These are phyloP conservation scores for Penicillium sp. DNA, from an alignment of 2,329 filamentous ascomycete species.

Conservation along the genomic window DNA sequence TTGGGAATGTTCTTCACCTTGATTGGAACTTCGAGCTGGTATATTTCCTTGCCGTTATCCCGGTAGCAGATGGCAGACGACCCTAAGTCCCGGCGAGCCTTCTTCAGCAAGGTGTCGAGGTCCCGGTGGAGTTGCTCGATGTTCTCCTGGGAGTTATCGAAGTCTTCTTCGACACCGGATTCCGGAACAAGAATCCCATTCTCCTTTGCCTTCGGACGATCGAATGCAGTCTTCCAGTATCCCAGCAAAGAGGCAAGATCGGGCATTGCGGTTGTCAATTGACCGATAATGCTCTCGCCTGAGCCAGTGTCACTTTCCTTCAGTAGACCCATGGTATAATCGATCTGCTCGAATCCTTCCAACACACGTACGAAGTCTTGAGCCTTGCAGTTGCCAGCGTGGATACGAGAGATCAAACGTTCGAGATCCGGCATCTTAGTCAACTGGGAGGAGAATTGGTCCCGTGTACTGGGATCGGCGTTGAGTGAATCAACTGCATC, in stretches of 20 bases:
- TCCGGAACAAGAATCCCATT: conserved; percentile 77
- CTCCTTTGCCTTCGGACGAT: conserved; percentile 67
- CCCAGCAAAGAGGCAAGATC: conserved; percentile 64
- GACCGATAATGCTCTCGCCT: conserved; percentile 62
- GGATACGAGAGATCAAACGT: conserved; percentile 83
- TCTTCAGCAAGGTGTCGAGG: conserved; percentile 61
- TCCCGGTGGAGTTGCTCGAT: conserved; percentile 68
- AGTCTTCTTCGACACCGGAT: conserved; percentile 80
- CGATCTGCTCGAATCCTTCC: conserved; percentile 95
- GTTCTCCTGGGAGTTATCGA: conserved; percentile 69
- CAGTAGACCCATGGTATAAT: conserved; percentile 80
- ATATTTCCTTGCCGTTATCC: conserved; percentile 92
- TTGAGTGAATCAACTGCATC: conserved; percentile 93
- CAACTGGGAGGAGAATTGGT: conserved; percentile 80
- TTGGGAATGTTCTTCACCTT: conserved; percentile 76
- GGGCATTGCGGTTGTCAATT: conserved; percentile 77
- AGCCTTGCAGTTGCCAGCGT: conserved; percentile 79
- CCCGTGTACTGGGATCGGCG: conserved; percentile 66
- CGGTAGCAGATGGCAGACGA: conserved; percentile 65
- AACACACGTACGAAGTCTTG: conserved; percentile 90
- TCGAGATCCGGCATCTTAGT: conserved; percentile 90
- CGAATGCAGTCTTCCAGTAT: conserved; percentile 87
- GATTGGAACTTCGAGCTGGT: conserved; percentile 79
- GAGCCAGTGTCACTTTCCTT: conserved; percentile 59
- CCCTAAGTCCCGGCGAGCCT: conserved; percentile 63